Base-by-base conservation (phyloP, 306 rosid species). In the Citrullus amarus region DNA sequence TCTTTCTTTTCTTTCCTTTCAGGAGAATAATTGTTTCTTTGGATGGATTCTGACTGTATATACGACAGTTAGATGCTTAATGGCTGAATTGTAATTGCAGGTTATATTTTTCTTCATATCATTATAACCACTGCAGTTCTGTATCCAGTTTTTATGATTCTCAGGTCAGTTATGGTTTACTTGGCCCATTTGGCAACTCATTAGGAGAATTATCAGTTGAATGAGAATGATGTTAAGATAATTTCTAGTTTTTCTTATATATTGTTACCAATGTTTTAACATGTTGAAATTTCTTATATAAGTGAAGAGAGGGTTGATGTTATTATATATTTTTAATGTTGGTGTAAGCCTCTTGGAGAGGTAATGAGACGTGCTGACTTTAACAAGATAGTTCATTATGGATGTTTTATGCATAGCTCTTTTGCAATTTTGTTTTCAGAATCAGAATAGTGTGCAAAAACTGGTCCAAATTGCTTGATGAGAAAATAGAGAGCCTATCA, bases 61-160 rank as follows among this genome's bases (percentile, higher is more conserved):
- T 17, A 16, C 32, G 50, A 28, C 32, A 74, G 8, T 18, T 74
- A 5, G 25, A 53, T 12, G 30, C 34, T 53, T 53, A 54, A 28
- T 32, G 63, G 43, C 48, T 74, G 78, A 53, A 15, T 66, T 54
- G 25, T 71, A 77, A 80, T 84, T 75, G 67, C 97, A 96, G 99
- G 90, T 81, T 77, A 88, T 86, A 80, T 90, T 82, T 79, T 80
- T 75, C 91, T 91, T 81, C 97, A 92, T 85, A 82, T 90, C 38
- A 38, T 85, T 86, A 86, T 88, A 78, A 86, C 93, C 22, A 86
- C 92, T 79, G 36, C 97, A 66, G 51, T 92, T 61, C 68, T 88
- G 69, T 91, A 83, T 87, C 99, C 99, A 5, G 85, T 91, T 82
- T 22, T 85, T 16, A 96, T 96, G 75, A 93, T 96, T 86, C 92